Evolutionary conservation across 1,139 yeast genomes (phyloP), one percentile per base, ranked within the genome.

Genomic region (Yamadazyma diospyri): DNA sequence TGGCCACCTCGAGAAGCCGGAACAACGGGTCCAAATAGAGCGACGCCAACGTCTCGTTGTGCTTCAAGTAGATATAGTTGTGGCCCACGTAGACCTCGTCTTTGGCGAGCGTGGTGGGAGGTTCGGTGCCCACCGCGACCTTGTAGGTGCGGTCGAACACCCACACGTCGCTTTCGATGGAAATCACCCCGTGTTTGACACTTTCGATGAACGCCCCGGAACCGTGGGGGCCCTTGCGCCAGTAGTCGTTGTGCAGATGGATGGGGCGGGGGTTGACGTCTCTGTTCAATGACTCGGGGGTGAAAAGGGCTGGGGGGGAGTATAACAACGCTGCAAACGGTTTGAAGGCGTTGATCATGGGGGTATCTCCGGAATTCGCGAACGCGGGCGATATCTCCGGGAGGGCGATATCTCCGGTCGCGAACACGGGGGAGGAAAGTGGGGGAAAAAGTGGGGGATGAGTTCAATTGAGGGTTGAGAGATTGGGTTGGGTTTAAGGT

Each of bases 101-200:
- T 6, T 54, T 47, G 42, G 54, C 23, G 48, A 67, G 57, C 9
- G 49, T 45, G 11, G 54, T 40, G n/a, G 42, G 36, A 6, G 51
- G 49, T 5, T 36, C 32, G 1, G 54, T 49, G 10, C 29, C 39
- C 6, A 59, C 51, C 18, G 60, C 47, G 23, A 54, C 43, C 16
- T 41, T 37, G 35, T 56, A 60, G 6, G 49, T 52, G 9, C 53
- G 40, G 4, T 64, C 58, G 32, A 69, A 65, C 27, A 60, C 56
- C 87, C 87, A 83, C 26, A 81, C 73, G 51, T 83, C 94, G 16
- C 84, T 82, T 53, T 83, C 92, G 6, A 81, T 69, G 32, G 86
- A 76, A 31, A 65, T 65, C 16, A 75, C 70, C 1, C 89, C 92
- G 18, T 59, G 55, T 10, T 67, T 59, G 23, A 81, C 53, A 0